Evolutionary conservation across 768 basidiomycete genomes (phyloP), one percentile per base, ranked within the genome.

Genomic region (Trametes cubensis): DNA sequence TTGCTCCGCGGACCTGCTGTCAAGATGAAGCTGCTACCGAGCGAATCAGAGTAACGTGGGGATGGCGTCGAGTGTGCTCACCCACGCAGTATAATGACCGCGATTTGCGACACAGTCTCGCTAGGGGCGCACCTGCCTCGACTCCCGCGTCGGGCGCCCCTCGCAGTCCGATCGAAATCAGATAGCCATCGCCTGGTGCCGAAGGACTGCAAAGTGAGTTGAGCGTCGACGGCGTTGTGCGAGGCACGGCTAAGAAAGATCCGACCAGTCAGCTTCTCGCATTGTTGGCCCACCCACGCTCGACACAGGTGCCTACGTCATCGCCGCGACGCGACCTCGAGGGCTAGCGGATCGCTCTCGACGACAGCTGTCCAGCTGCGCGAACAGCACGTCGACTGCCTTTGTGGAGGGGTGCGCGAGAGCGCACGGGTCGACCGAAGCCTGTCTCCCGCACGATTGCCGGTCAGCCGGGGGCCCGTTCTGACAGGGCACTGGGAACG

Each of bases 401-500:
- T 20, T 21, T 28, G 25, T 6, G 38, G 50, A 46, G 30, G 38
- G 30, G 25, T n/a, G 48, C 47, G 13, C 39, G 26, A n/a, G 26
- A n/a, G 25, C 39, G 25, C 6, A 40, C 57, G 47, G 18, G 20
- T 23, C 39, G 20, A 34, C 39, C 28, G 38, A 58, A 47, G 48
- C 47, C 48, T 28, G 17, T 21, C 57, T 30, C 47, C 48, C 39
- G 42, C 44, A 34, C 55, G 38, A 40, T 56, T 42, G 48, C 54
- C 61, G 54, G 55, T 21, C 14, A 23, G 48, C 61, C 55, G 55
- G 21, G 49, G n/a, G 40, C 21, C 21, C 42, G 47, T 34, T 38
- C 50, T 60, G 58, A 53, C 52, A 46, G 46, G 45, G 21, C 51
- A 41, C 45, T 55, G 60, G 53, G 52, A 60, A 54, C 41, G 34